phyloP scores from a whole-genome alignment of 306 rosid genomes.

The Vicia villosa region DNA sequence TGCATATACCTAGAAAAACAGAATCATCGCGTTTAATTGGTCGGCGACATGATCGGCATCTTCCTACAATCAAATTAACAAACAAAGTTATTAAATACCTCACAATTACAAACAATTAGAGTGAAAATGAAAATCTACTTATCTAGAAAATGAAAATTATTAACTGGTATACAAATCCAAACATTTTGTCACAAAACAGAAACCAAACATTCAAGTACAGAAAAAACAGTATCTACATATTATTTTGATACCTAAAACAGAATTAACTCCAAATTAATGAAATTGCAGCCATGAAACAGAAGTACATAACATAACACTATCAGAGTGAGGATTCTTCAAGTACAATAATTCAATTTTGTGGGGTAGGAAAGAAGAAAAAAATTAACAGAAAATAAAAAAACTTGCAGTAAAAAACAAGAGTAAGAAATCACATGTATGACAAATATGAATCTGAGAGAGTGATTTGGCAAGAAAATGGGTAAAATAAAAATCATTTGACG shows the following conservation, averaged over 20 bases:
- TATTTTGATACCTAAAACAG: constrained; percentile 21
- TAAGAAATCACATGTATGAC: constrained; percentile 31
- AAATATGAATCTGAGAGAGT: constrained; percentile 33
- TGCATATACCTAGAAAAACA: constrained; percentile 23
- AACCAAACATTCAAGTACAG: constrained; percentile 6
- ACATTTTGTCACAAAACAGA: neutral
- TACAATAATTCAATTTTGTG: neutral
- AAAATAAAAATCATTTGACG: constrained; percentile 32
- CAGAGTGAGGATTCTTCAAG: neutral
- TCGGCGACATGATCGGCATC: constrained; percentile 2
- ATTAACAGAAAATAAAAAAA: no score
- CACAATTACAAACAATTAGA: neutral
- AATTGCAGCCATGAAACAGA: constrained; percentile 17
- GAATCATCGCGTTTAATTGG: constrained; percentile 6
- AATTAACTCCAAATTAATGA: constrained; percentile 8
- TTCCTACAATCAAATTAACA: neutral
- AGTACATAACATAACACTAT: neutral
- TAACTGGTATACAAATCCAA: neutral
- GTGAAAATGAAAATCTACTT: neutral
- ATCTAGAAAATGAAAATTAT: neutral
- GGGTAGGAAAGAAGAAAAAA: no score
- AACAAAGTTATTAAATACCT: neutral
- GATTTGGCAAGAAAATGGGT: constrained; percentile 10
- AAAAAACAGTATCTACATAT: constrained; percentile 14
- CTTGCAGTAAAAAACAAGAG: constrained; percentile 1